Evolutionary conservation across 768 basidiomycete genomes (phyloP), one percentile per base, ranked within the genome.

Genomic region (Lactarius sanguifluus): DNA sequence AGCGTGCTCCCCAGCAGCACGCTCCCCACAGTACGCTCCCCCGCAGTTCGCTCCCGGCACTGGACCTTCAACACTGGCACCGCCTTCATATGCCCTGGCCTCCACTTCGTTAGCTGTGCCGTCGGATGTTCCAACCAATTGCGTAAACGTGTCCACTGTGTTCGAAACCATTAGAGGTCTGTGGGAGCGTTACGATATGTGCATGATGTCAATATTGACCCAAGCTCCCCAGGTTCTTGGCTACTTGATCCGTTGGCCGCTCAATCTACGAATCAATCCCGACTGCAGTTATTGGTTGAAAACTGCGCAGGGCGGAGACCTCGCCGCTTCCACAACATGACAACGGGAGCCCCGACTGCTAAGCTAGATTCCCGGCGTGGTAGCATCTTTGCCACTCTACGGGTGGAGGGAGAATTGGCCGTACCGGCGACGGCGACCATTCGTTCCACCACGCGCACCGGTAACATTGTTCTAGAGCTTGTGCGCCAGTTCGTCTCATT

Each of bases 391-490:
- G 45, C 60, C 8, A 25, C 58, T 23, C 2, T 68, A 36, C 59
- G 55, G 8, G 64, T 68, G 5, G 64, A 30, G 28, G 64, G 55
- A 25, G 59, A 60, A 52, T 52, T 56, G 41, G 10, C 34, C 30
- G 15, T 32, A 34, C 55, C 58, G 2, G 63, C 59, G 30, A 41
- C 23, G 12, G 64, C 67, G 8, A 66, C 59, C 38, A 66, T 68
- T n/a, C 40, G 41, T 18, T 25, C 59, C n/a, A 57, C 67, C 28
- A 57, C 64, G 8, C 67, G 55, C 59, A 25, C 28, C 3, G 64
- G 67, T n/a, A 66, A 68, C 25, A 66, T 66, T 47, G 59, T 68
- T 50, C 43, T 68, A 30, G 59, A 66, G 47, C 64, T 68, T 40
- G 67, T 68, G 28, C 20, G 67, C 25, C 43, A 59, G 18, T 34